A percentile compares a stretch with the other conserved stretches of the same genome.
Conservation (phyloP, 1,139 yeast genomes). For the Tardiomyces digboiensis region DNA sequence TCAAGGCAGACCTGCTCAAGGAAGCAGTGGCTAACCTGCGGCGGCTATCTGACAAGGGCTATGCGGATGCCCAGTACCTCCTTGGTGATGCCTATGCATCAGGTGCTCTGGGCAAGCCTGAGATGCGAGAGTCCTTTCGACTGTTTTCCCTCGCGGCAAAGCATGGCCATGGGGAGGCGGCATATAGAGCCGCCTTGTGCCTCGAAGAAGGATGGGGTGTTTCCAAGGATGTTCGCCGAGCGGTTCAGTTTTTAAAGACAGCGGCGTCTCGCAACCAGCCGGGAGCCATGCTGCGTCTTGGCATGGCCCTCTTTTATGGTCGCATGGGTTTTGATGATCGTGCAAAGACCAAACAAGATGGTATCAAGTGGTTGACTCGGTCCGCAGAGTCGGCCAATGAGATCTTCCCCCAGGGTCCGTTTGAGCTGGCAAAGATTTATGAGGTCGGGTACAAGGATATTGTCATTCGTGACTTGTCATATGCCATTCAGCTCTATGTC, state of each 20-base stretch:
- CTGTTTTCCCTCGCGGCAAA: slow-evolving; percentile 87
- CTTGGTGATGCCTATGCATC: slow-evolving; percentile 83
- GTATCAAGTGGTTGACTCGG: slow-evolving; percentile 87
- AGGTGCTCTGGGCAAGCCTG: slow-evolving; percentile 81
- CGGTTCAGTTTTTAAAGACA: slow-evolving; percentile 71
- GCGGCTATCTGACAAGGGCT: slow-evolving; percentile 71
- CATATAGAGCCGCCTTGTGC: slow-evolving; percentile 85
- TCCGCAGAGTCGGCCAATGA: slow-evolving; percentile 69
- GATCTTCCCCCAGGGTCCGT: slow-evolving; percentile 86
- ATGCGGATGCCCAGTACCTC: slow-evolving; percentile 83
- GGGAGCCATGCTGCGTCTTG: slow-evolving; percentile 90
- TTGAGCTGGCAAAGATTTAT: slow-evolving; percentile 79
- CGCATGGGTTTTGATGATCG: slow-evolving; percentile 73
- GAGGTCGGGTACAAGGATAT: slow-evolving; percentile 81
- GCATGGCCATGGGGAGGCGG: slow-evolving; percentile 85
- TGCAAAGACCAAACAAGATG: slow-evolving; percentile 66
- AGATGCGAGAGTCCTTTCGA: slow-evolving; percentile 62
- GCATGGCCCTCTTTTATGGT: slow-evolving; percentile 75
- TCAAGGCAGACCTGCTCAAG: slow-evolving; percentile 40
- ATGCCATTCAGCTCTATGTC: slow-evolving; percentile 79
- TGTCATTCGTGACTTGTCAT: slow-evolving; percentile 71
- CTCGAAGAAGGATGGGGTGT: slow-evolving; percentile 94
- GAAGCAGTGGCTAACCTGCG: slow-evolving; percentile 70
- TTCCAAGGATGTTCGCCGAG: slow-evolving; percentile 78
- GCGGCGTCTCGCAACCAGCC: slow-evolving; percentile 93